phyloP scores from a whole-genome alignment of 1,139 yeast genomes.

The Kurtzmaniella natalensis region DNA sequence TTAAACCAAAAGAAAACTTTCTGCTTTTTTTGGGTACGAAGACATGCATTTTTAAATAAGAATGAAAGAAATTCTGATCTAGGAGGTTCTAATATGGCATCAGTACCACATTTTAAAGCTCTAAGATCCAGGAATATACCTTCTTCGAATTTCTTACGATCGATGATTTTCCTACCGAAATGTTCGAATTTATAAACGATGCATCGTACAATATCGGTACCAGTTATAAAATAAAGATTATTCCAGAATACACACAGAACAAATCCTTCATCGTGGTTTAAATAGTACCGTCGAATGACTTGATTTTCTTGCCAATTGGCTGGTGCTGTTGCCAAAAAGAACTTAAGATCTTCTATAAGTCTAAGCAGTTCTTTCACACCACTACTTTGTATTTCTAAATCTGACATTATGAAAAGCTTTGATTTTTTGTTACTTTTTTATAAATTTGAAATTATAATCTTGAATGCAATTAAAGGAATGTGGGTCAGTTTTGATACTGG shows the following conservation, averaged over 20 bases:
- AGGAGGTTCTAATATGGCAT: constrained; percentile 86
- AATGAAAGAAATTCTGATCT: constrained; percentile 83
- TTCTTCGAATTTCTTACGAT: constrained; percentile 93
- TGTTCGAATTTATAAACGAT: constrained; percentile 85
- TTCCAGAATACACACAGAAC: constrained; percentile 94
- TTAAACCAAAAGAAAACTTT: constrained; percentile 97
- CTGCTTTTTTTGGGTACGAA: constrained; percentile 93
- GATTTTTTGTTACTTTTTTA: no score
- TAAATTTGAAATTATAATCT: no score
- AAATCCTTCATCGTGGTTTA: constrained; percentile 85
- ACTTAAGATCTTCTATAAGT: constrained; percentile 71
- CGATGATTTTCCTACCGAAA: constrained; percentile 80
- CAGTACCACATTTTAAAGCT: constrained; percentile 79
- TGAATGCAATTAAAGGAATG: no score
- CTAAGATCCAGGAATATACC: constrained; percentile 91
- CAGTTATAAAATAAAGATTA: constrained; percentile 84
- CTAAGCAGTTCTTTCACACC: constrained; percentile 48
- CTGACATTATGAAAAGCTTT: no score
- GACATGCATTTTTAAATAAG: constrained; percentile 78
- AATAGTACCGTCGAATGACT: constrained; percentile 76
- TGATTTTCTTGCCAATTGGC: constrained; percentile 92
- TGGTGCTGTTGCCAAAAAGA: constrained; percentile 88
- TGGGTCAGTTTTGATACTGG: no score
- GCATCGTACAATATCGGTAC: constrained; percentile 93
- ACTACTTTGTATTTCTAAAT: constrained; percentile 1